Percentiles rank a stretch among this genome's conserved stretches.
Conservation (phyloP, 768 basidiomycete species). For the Pleurotus djamor region DNA sequence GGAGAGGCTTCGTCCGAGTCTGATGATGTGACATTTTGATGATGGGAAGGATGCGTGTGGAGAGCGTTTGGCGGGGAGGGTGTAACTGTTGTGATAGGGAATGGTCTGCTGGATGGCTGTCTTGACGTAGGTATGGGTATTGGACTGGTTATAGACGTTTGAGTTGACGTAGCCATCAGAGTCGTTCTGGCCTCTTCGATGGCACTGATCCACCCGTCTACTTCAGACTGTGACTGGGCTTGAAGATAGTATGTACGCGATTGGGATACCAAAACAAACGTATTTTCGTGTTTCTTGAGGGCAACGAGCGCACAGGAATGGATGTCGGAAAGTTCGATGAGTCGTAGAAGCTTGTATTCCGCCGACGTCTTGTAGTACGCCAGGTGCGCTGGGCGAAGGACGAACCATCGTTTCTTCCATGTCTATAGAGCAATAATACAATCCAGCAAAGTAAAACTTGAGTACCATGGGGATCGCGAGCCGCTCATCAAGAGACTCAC, state of each 20-base stretch:
- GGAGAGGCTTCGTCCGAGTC: slow-evolving; percentile 76
- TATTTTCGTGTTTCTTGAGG: slow-evolving; percentile 86
- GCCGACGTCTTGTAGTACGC: slow-evolving; percentile 96
- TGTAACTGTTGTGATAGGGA: slow-evolving; percentile 31
- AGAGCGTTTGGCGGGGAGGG: slow-evolving; percentile 46
- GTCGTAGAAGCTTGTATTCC: slow-evolving; percentile 89
- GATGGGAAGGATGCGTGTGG: slow-evolving; percentile 23
- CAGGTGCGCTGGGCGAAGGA: slow-evolving; percentile 86
- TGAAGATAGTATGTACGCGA: slow-evolving; percentile 90
- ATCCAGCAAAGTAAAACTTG: slow-evolving; percentile 6
- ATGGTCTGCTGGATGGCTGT: slow-evolving; percentile 19
- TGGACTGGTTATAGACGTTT: slow-evolving; percentile 50
- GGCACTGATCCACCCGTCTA: slow-evolving; percentile 79
- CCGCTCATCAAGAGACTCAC: slow-evolving; percentile 38
- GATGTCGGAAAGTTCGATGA: slow-evolving; percentile 84
- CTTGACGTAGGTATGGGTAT: slow-evolving; percentile 47
- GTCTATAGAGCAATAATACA: slow-evolving; percentile 48
- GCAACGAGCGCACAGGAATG: slow-evolving; percentile 87
- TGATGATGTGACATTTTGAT: slow-evolving; percentile 63
- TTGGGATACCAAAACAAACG: slow-evolving; percentile 91
- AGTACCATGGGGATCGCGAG: neutral
- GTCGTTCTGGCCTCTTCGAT: slow-evolving; percentile 75
- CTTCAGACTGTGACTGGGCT: slow-evolving; percentile 69
- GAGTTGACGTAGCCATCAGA: slow-evolving; percentile 61
- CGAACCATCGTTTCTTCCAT: slow-evolving; percentile 99